These are phyloP conservation scores for Chalciporus piperatus DNA, from an alignment of 768 basidiomycete genomes.

Conservation along the genomic window DNA sequence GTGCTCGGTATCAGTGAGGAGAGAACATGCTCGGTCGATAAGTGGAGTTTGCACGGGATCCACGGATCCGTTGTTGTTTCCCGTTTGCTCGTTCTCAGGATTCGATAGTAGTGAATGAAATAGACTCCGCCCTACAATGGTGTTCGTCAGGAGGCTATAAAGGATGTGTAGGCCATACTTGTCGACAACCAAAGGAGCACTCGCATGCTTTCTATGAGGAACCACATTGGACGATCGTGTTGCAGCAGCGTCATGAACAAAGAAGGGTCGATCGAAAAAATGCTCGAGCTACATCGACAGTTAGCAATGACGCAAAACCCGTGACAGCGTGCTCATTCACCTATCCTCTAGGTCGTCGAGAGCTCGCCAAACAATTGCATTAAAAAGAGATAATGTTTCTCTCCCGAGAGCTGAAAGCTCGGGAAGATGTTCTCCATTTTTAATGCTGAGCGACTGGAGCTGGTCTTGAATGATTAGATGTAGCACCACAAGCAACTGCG, in stretches of 20 bases:
- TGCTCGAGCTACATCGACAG: slow-evolving; percentile 32
- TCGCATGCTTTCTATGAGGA: slow-evolving; percentile 48
- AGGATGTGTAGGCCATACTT: slow-evolving; percentile 23
- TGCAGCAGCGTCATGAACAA: slow-evolving; percentile 50
- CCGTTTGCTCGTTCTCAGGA: slow-evolving; percentile 24
- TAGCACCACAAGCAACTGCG: slow-evolving; percentile 39
- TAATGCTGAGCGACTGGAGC: slow-evolving; percentile 34
- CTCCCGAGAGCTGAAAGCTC: slow-evolving; percentile 34
- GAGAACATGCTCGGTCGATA: slow-evolving; percentile 48
- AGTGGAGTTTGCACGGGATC: slow-evolving; percentile 36
- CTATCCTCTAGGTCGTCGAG: slow-evolving; percentile 40
- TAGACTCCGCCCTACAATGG: slow-evolving; percentile 40
- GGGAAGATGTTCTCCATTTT: slow-evolving; percentile 21
- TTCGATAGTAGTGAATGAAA: slow-evolving; percentile 42
- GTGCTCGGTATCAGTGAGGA: slow-evolving; percentile 42
- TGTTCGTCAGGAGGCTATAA: slow-evolving; percentile 5
- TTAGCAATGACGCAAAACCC: background rate
- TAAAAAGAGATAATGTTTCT: slow-evolving; percentile 48
- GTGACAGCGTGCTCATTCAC: slow-evolving; percentile 22
- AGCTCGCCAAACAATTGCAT: slow-evolving; percentile 50
- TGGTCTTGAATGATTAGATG: slow-evolving; percentile 42
- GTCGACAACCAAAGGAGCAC: slow-evolving; percentile 54
- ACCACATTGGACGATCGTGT: slow-evolving; percentile 47
- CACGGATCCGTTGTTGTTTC: slow-evolving; percentile 17
- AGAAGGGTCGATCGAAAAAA: slow-evolving; percentile 38